Base-by-base conservation (phyloP, 148 eudicot species). In the Vaccinium macrocarpon region DNA sequence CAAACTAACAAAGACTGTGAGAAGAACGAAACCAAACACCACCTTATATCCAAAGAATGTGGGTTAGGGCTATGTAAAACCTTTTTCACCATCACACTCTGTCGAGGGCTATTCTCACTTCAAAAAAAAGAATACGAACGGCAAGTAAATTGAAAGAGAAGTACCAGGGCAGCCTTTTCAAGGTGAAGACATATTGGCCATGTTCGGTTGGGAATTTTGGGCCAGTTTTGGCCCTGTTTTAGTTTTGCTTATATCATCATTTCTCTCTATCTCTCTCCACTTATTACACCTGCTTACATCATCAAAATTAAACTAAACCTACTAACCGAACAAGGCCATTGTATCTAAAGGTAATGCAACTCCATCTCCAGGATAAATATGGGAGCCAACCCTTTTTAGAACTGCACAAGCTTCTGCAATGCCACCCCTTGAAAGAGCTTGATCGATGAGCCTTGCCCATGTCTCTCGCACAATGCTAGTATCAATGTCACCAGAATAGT, bases 121-220 rank as follows among this genome's bases (percentile, higher is more conserved):
- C 2, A 61, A 59, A 3, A 46, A 50, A 70, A 83, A n/a, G n/a
- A 55, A 77, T 56, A 42, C 62, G n/a, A 80, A 57, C 14, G 5
- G 79, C 2, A 25, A 70, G 15, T 7, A 13, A 73, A 35, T 29
- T 56, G 15, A 61, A 81, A 57, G 12, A 48, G 64, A 72, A 56
- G 55, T 92, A 97, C 98, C 98, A 92, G 85, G 46, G 99, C 97
- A 87, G 98, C 98, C 89, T 97, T 97, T 91, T 97, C 98, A 76
- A 97, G 92, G 88, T 97, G 99, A 86, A 95, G 96, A 82, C 95
- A 97, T 61, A n/a, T n/a, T n/a, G n/a, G n/a, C n/a, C n/a, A n/a
- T n/a, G n/a, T n/a, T n/a, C n/a, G n/a, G n/a, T n/a, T n/a, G n/a
- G n/a, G n/a, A n/a, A n/a, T n/a, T n/a, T n/a, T n/a, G n/a, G n/a